Evolutionary conservation across 2,329 filamentous ascomycete species (phyloP).

Genomic region (Cryphonectria carpinicola): DNA sequence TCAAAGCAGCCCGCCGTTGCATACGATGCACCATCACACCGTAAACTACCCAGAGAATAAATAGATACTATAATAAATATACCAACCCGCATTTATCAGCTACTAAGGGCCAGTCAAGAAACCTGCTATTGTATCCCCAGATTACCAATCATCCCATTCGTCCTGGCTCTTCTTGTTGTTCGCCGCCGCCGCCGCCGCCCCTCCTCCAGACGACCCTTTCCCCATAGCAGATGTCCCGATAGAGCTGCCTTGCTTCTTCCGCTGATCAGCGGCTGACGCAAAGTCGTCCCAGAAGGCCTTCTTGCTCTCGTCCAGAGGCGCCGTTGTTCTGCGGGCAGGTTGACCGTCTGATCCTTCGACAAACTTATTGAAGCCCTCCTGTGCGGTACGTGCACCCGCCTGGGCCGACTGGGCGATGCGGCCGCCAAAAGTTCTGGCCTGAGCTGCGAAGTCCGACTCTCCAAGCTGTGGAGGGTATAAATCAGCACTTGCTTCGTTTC

Average conservation of each 20-base stretch:
- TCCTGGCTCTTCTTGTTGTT: conserved; percentile 55
- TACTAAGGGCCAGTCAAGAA: not conserved
- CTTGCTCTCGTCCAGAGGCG: conserved; percentile 64
- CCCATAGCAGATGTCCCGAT: conserved; percentile 66
- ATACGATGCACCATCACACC: not conserved
- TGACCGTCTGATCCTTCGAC: conserved; percentile 70
- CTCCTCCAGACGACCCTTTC: conserved; percentile 48
- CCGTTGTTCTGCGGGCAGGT: conserved; percentile 33
- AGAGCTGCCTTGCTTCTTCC: conserved; percentile 47
- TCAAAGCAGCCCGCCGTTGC: not conserved
- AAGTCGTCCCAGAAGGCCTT: conserved; percentile 95
- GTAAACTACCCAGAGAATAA: not conserved
- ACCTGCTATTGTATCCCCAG: not conserved
- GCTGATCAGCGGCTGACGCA: conserved; percentile 67
- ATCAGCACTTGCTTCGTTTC: conserved; percentile 6
- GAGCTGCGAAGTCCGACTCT: conserved; percentile 75
- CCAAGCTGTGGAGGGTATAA: conserved; percentile 61
- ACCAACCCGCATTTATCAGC: not conserved
- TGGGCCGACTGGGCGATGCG: conserved; percentile 69
- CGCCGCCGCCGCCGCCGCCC: conserved; percentile 36
- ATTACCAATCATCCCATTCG: conserved; percentile 68
- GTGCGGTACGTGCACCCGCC: conserved; percentile 73
- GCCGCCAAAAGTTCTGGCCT: conserved; percentile 64
- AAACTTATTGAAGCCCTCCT: conserved; percentile 81
- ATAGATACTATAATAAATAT: not conserved